These are phyloP conservation scores for Ascochyta lentis DNA, from an alignment of 2,329 filamentous ascomycete species.

Conservation along the genomic window DNA sequence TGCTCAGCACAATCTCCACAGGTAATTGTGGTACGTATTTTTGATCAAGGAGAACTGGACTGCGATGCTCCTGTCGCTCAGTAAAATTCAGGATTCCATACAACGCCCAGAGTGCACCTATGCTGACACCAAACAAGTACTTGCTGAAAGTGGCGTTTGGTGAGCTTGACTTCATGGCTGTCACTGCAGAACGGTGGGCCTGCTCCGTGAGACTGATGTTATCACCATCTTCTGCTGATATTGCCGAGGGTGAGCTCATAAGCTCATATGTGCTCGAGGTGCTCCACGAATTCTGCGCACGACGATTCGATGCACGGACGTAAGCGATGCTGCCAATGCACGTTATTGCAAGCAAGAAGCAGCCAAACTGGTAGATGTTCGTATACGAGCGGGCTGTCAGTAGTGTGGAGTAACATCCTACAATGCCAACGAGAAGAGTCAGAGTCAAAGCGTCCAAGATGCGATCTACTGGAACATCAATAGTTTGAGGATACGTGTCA, in stretches of 20 bases:
- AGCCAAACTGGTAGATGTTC: constrained; percentile 22
- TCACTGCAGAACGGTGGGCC: neutral
- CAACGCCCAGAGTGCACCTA: constrained; percentile 25
- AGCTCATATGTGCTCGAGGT: constrained; percentile 10
- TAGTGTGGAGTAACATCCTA: constrained; percentile 22
- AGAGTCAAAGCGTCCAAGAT: constrained; percentile 15
- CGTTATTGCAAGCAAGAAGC: constrained; percentile 22
- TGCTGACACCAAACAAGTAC: constrained; percentile 9
- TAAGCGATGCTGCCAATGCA: constrained; percentile 14
- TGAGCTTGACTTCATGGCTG: neutral
- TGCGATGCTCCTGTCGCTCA: constrained; percentile 6
- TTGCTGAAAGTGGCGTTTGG: constrained; percentile 3
- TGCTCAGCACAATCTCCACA: constrained; percentile 48
- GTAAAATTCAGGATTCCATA: constrained; percentile 28
- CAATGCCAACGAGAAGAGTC: constrained; percentile 20
- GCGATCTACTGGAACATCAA: neutral
- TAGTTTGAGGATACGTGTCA: neutral
- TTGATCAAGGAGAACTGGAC: constrained; percentile 20
- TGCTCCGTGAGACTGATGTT: neutral
- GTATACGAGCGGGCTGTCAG: constrained; percentile 32
- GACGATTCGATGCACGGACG: neutral
- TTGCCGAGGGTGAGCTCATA: neutral
- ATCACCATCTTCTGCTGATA: neutral
- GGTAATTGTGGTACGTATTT: constrained; percentile 27
- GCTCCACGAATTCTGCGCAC: neutral